Evolutionary conservation across 805 yeast species (phyloP).

Genomic region (Teunomyces gatunensis): DNA sequence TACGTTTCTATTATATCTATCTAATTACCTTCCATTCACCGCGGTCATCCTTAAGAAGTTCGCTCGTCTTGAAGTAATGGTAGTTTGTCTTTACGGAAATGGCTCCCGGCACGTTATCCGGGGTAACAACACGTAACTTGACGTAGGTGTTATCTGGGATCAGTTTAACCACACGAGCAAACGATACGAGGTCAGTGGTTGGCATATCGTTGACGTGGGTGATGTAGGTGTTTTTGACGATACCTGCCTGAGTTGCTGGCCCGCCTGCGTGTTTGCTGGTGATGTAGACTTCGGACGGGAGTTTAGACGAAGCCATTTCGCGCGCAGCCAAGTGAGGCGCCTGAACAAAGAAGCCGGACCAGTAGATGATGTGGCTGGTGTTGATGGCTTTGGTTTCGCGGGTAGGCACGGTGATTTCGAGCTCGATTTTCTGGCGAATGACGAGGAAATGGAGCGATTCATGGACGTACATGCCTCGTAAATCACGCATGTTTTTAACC

Average conservation of each 20-base stretch:
- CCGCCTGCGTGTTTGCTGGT: constrained; percentile 75
- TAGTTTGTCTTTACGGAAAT: constrained; percentile 81
- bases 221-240: constrained; percentile 77
- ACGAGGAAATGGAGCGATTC: constrained; percentile 55
- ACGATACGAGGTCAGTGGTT: constrained; percentile 67
- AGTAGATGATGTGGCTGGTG: constrained; percentile 67
- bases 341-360: constrained; percentile 85
- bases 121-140: constrained; percentile 75
- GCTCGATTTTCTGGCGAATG: constrained; percentile 66
- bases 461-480: constrained; percentile 48
- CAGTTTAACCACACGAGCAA: constrained; percentile 60
- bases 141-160: constrained; percentile 81
- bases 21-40: constrained; percentile 37
- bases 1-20: too few species aligned
- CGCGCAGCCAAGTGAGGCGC: constrained; percentile 92
- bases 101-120: constrained; percentile 85
- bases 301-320: constrained; percentile 63
- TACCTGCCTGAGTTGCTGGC: constrained; percentile 80
- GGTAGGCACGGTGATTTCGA: constrained; percentile 63
- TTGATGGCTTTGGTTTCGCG: constrained; percentile 53
- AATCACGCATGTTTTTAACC: constrained; percentile 65
- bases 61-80: constrained; percentile 81
- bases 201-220: constrained; percentile 82
- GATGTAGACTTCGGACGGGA: constrained; percentile 84
- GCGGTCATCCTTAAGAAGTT: constrained; percentile 46